Evolutionary conservation across 2,329 filamentous ascomycete species (phyloP), one percentile per base, ranked within the genome.

Genomic region (Aspergillus sp.): DNA sequence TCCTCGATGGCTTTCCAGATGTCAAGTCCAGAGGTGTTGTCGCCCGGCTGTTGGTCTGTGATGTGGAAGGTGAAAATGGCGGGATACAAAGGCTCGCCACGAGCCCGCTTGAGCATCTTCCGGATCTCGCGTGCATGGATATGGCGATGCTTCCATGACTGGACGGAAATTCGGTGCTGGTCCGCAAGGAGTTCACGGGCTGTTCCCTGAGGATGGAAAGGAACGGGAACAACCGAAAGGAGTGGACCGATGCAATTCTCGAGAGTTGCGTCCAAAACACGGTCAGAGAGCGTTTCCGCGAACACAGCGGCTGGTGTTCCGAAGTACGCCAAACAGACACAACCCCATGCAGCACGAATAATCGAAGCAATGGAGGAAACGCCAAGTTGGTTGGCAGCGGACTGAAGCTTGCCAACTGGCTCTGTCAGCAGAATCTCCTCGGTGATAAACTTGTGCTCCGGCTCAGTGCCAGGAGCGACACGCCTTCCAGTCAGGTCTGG

Each of bases 31-130:
- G 43, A 10, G 12, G 38, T n/a, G 4, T 44, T 35, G 3, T 48
- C 27, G 10, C 9, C 10, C 4, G 51, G 15, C 5, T 44, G 35
- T n/a, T 53, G 48, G 17, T 43, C 35, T 3, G 42, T 43, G 7
- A 53, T 56, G 43, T 67, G 60, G 44, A 66, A 68, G 19, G 62
- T 64, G 47, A 65, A 67, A 6, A 67, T 49, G 2, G 61, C 65
- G 2, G 65, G 61, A 47, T 67, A 68, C 5, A 67, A 43, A 4
- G 57, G 39, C 45, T 63, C 53, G 5, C 54, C 58, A 38, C 59
- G 53, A 2, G 59, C 53, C 2, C 58, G 51, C 17, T 55, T 51
- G 2, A 68, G 52, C 25, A 63, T 54, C 47, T 55, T 63, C 19
- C 60, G 54, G 9, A 66, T 47, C 12, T 58, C 56, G n/a, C 60